Conservation (phyloP, 2,329 filamentous ascomycete genomes). For the Seiridium unicorne region DNA sequence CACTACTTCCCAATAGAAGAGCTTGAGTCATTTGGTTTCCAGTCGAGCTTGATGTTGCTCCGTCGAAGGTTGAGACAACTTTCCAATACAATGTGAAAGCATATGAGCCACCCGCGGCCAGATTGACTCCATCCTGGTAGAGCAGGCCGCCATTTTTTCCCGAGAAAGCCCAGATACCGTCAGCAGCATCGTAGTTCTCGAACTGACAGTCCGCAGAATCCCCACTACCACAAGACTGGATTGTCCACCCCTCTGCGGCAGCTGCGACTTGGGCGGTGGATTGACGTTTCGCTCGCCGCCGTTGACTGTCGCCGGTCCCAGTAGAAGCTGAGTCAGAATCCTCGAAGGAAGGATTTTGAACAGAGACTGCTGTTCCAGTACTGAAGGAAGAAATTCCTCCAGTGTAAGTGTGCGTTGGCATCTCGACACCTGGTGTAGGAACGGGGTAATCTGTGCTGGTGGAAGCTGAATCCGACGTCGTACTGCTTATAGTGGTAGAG, state of each 20-base stretch:
- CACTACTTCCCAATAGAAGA: neutral
- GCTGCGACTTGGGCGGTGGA: neutral
- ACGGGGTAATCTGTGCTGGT: neutral
- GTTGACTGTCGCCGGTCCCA: neutral
- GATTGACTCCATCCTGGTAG: neutral
- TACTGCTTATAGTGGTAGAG: neutral
- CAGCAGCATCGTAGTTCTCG: constrained; percentile 1
- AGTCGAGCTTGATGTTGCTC: neutral
- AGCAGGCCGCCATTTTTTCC: neutral
- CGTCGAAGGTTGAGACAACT: neutral
- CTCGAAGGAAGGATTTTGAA: neutral
- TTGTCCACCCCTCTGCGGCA: neutral
- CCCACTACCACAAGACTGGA: neutral
- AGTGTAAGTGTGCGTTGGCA: neutral
- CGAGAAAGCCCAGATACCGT: neutral
- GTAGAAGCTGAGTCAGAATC: neutral
- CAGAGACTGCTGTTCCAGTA: neutral
- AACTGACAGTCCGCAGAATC: neutral
- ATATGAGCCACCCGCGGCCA: neutral
- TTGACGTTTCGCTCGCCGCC: neutral
- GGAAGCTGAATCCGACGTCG: neutral
- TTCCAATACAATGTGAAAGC: neutral
- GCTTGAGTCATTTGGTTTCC: neutral
- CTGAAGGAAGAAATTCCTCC: neutral
- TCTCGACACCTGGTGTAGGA: neutral